Percentiles rank a stretch among this genome's conserved stretches.
Evolutionary conservation across 805 yeast species (phyloP).

Genomic region (Candida morakotiae): DNA sequence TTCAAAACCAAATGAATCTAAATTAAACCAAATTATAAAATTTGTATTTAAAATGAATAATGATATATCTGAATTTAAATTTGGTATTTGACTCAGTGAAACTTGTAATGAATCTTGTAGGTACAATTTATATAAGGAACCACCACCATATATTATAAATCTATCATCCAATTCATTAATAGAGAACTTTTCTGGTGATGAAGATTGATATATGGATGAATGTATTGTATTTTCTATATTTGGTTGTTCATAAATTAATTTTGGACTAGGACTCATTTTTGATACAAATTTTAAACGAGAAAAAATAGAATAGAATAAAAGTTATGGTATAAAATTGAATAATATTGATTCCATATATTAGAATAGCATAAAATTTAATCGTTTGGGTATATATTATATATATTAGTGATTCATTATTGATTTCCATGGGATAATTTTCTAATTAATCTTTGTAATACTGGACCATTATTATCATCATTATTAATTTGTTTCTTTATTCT

Average conservation of each 20-base stretch:
- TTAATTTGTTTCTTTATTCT: constrained; percentile 35
- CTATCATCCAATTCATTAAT: constrained; percentile 20
- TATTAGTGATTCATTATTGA: no score
- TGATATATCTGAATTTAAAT: constrained; percentile 13
- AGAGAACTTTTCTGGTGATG: constrained; percentile 37
- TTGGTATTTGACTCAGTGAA: background rate
- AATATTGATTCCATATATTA: no score
- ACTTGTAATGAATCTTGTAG: constrained; percentile 7
- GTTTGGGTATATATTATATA: no score
- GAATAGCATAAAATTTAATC: no score
- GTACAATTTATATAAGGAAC: constrained; percentile 11
- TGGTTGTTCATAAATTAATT: constrained; percentile 22
- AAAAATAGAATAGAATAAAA: background rate
- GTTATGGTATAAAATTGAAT: no score
- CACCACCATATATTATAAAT: constrained; percentile 39
- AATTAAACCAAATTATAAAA: constrained; percentile 27
- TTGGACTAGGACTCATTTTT: constrained; percentile 7
- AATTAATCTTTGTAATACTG: constrained; percentile 36
- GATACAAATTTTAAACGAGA: no score
- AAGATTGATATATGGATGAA: constrained; percentile 25
- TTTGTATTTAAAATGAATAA: constrained; percentile 33
- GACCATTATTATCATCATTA: constrained; percentile 24
- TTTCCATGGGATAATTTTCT: constrained; percentile 27
- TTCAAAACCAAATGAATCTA: constrained; percentile 23
- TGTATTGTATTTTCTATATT: constrained; percentile 40